Percentiles rank a stretch among this genome's conserved stretches.
These are phyloP conservation scores for Malus asiatica DNA, from an alignment of 306 rosid species.

Conservation along the genomic window DNA sequence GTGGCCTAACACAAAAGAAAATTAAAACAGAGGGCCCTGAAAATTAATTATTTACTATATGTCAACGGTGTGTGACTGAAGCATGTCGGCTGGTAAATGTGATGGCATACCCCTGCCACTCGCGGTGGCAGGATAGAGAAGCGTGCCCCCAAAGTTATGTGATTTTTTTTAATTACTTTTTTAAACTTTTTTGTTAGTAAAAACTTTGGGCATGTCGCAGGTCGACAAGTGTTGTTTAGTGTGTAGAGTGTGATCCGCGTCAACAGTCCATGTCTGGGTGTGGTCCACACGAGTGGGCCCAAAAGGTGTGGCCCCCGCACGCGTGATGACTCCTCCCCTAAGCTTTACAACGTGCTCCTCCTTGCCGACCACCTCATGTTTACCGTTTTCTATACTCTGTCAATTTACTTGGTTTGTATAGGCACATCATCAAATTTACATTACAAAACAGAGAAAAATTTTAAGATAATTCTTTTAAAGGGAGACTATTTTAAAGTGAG, in stretches of 20 bases:
- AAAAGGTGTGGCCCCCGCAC: constrained; percentile 31
- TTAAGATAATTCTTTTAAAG: too few relatives aligned
- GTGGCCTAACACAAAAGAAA: constrained; percentile 3
- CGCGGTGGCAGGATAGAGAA: constrained; percentile 10
- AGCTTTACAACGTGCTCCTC: constrained; percentile 26
- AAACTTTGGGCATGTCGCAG: not conserved
- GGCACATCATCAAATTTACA: too few relatives aligned
- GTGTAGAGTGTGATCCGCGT: constrained; percentile 26
- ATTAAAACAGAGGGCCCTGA: not conserved
- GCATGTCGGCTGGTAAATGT: constrained; percentile 24
- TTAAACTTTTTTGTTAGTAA: not conserved
- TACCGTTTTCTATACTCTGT: not conserved
- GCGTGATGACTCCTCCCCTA: constrained; percentile 15
- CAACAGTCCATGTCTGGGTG: constrained; percentile 19
- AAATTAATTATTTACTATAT: not conserved
- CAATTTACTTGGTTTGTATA: not conserved
- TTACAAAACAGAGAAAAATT: too few relatives aligned
- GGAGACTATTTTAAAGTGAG: too few relatives aligned
- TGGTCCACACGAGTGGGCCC: constrained; percentile 32
- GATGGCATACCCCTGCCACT: constrained; percentile 18
- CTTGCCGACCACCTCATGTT: constrained; percentile 5
- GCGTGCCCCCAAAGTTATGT: constrained; percentile 16
- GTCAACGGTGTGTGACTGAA: constrained; percentile 26
- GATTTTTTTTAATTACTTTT: not conserved
- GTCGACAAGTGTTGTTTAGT: not conserved